phyloP scores from a whole-genome alignment of 148 eudicot genomes.

The Fagopyrum tataricum region DNA sequence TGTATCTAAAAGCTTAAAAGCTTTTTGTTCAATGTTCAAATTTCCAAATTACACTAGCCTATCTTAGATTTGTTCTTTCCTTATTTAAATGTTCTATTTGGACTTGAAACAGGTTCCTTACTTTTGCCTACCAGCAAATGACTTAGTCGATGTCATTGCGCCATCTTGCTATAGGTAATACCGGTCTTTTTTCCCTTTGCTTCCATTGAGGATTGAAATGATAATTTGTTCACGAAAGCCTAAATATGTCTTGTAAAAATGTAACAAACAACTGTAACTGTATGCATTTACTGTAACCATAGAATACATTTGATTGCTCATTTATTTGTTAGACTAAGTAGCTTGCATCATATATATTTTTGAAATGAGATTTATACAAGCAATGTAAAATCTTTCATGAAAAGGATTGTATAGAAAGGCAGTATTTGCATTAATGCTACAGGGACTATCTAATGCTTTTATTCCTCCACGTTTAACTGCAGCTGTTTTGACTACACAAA shows the following conservation, averaged over 20 bases:
- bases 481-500: conserved; percentile 99
- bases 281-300: neutral
- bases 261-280: neutral
- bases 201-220: neutral
- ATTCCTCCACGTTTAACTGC: conserved; percentile 21
- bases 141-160: conserved; percentile 93
- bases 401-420: neutral
- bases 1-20: conserved; percentile 4
- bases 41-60: neutral
- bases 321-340: neutral
- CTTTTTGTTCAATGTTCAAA: neutral
- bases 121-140: conserved; percentile 93
- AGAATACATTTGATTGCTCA: neutral
- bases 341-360: neutral
- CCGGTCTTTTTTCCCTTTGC: conserved; percentile 10
- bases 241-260: neutral
- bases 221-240: neutral
- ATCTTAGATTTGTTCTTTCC: neutral
- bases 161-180: conserved; percentile 95
- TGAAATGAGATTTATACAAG: too few species aligned
- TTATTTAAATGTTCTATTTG: neutral
- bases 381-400: neutral
- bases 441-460: neutral
- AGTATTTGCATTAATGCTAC: neutral
- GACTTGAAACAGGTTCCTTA: conserved; percentile 76